These are phyloP conservation scores for Metschnikowia henanensis DNA, from an alignment of 805 yeast genomes.

Conservation along the genomic window DNA sequence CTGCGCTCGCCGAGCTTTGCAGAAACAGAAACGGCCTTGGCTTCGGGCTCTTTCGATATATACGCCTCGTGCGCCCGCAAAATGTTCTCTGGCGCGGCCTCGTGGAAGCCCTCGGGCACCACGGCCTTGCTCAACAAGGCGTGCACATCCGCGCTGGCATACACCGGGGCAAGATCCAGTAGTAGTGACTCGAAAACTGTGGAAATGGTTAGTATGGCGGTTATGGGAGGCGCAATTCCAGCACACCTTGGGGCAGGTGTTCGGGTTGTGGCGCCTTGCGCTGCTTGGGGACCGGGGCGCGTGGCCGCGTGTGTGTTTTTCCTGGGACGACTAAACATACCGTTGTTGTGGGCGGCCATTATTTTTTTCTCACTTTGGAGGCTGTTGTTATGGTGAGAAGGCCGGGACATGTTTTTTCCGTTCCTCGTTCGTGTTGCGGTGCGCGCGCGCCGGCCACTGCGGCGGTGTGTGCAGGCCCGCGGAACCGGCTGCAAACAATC, in stretches of 20 bases:
- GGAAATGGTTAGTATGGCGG: slow-evolving; percentile 4
- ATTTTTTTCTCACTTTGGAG: slow-evolving; percentile 3
- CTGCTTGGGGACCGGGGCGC: not conserved
- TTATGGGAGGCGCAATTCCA: too few relatives aligned
- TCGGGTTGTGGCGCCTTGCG: too few relatives aligned
- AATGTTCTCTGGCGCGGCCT: slow-evolving; percentile 43
- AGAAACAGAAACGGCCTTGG: slow-evolving; percentile 38
- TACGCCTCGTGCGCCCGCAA: slow-evolving; percentile 40
- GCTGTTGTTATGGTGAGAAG: slow-evolving; percentile 9
- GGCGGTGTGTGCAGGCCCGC: not conserved
- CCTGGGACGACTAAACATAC: slow-evolving; percentile 2
- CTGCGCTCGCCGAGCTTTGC: slow-evolving; percentile 37
- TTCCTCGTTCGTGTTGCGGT: not conserved
- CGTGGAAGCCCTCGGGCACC: slow-evolving; percentile 50
- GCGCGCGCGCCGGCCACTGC: not conserved
- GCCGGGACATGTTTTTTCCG: slow-evolving; percentile 4
- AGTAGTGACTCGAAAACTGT: slow-evolving; percentile 18
- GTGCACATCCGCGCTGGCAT: slow-evolving; percentile 11
- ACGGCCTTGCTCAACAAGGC: slow-evolving; percentile 12
- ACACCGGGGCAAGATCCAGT: slow-evolving; percentile 15
- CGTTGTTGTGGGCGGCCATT: slow-evolving; percentile 7
- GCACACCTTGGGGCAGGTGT: too few relatives aligned
- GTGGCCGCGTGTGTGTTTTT: not conserved
- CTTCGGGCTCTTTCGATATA: slow-evolving; percentile 29
- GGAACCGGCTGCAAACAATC: too few relatives aligned